phyloP scores from a whole-genome alignment of 495 filamentous ascomycete species.

The Echria macrotheca region DNA sequence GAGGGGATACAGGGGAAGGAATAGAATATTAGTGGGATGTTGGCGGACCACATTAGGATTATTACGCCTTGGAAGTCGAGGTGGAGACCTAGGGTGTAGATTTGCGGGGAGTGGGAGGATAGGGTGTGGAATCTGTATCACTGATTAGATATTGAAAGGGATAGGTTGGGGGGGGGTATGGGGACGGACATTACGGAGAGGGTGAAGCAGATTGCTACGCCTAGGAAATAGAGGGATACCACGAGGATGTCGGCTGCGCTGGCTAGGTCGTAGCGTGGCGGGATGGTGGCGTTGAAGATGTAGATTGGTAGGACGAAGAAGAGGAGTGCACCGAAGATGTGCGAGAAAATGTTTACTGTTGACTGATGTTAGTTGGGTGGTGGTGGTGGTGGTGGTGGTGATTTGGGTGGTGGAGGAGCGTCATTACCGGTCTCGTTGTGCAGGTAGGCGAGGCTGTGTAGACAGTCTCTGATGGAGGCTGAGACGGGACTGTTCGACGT shows the following conservation, averaged over 20 bases:
- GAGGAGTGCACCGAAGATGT: conserved; percentile 42
- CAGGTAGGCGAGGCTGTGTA: conserved; percentile 35
- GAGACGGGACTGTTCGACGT: background rate
- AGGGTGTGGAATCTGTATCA: conserved; percentile 43
- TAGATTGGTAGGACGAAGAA: conserved; percentile 38
- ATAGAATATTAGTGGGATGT: conserved; percentile 48
- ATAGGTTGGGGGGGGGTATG: background rate
- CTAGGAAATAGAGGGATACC: conserved; percentile 43
- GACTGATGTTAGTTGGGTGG: background rate
- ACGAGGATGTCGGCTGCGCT: conserved; percentile 37
- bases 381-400: background rate
- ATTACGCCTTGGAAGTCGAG: conserved; percentile 51
- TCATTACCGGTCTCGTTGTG: conserved; percentile 43
- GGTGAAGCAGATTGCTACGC: conserved; percentile 47
- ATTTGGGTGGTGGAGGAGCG: background rate
- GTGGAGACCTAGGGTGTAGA: conserved; percentile 36
- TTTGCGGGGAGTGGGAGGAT: conserved; percentile 39
- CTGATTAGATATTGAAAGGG: background rate
- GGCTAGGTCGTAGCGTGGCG: conserved; percentile 27
- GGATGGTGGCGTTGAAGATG: conserved; percentile 31
- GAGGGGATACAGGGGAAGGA: conserved; percentile 38
- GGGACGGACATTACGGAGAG: conserved; percentile 38
- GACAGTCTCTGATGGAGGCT: conserved; percentile 26
- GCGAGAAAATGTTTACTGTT: conserved; percentile 49
- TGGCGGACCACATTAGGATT: conserved; percentile 49